Evolutionary conservation across 2,329 filamentous ascomycete genomes (phyloP), one percentile per base, ranked within the genome.

Genomic region (Sporothrix variecibatus): DNA sequence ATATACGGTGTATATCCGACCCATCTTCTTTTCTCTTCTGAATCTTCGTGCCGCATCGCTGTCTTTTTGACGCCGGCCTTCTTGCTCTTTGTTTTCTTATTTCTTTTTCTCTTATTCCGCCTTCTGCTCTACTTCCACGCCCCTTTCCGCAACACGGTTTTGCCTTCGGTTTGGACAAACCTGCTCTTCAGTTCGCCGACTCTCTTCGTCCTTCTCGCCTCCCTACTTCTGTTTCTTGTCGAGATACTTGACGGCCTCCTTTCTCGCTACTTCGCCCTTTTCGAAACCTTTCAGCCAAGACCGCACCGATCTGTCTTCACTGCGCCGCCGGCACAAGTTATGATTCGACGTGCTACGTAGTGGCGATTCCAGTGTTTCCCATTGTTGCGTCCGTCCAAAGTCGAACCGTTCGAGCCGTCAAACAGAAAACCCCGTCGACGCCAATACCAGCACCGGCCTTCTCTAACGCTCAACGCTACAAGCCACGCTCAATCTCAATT

Each of bases 311-410:
- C 60, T 23, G 56, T 67, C 58, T 60, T 28, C 56, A 11, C 53
- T 67, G 31, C 53, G 53, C 26, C 65, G 49, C 34, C 67, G 28
- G 46, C 46, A 23, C 56, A 43, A 62, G 73, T 53, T 70, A 76
- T 77, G 75, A 76, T 76, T 77, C 72, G 73, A 73, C 65, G 68
- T 70, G 28, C 43, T 71, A 51, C 69, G 69, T 69, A 72, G 75
- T 75, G 72, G 73, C 73, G 70, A 75, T 60, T 71, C 71, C 60
- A n/a, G 9, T 31, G 60, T 65, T 62, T 62, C 56, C 65, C 49
- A 31, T 12, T 40, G 3, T 67, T 69, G 40, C 65, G 43, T 23
- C 64, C 9, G 46, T 46, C 46, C 34, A 60, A 26, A 17, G 58
- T n/a, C 56, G 11, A 46, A 2, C 64, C 46, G 9, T 62, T 38